Evolutionary conservation across 2,329 filamentous ascomycete species (phyloP), one percentile per base, ranked within the genome.

Genomic region (Tolypocladium capitatum): DNA sequence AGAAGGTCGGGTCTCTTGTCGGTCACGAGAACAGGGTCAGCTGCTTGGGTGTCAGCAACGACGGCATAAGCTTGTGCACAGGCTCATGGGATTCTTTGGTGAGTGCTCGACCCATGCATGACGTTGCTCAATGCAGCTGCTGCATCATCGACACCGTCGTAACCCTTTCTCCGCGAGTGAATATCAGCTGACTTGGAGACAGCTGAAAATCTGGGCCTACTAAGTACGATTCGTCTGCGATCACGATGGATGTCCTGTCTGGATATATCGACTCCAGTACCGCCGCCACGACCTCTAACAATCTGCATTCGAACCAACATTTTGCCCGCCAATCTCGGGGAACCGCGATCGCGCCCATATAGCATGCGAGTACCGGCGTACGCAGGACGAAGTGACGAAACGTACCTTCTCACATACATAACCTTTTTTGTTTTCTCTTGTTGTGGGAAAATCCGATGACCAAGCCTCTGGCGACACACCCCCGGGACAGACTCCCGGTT

Each of bases 11-110:
- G 63, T 95, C 90, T 48, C 77, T 98, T 51, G 91, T 94, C 61
- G 92, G 92, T 60, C 92, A 98, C 68, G 91, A 97, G 71, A 98
- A 98, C 75, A 86, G 92, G 57, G 92, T 98, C 65, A 97, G 91
- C 79, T 98, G 92, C 70, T 74, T 98, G 64, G 92, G 92, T 56
- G 92, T 98, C 59, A 97, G 91, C 76, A 97, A 97, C 68, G 92
- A 98, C 64, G 92, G 91, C 53, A 95, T 97, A 73, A 97, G 91
- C 74, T 76, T 98, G 73, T 97, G 92, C 80, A 98, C 92, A 63
- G 92, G 92, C 68, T 98, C 92, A 58, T 98, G 92, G 92, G 92
- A 98, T 73, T 96, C 92, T 61, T 78, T 95, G 76, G 92, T 97
- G 79, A 73, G 88, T 78, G 48, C 18, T 32, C 8, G 3, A 18